phyloP scores from a whole-genome alignment of 768 basidiomycete genomes.

The Cystobasidium onofrii region DNA sequence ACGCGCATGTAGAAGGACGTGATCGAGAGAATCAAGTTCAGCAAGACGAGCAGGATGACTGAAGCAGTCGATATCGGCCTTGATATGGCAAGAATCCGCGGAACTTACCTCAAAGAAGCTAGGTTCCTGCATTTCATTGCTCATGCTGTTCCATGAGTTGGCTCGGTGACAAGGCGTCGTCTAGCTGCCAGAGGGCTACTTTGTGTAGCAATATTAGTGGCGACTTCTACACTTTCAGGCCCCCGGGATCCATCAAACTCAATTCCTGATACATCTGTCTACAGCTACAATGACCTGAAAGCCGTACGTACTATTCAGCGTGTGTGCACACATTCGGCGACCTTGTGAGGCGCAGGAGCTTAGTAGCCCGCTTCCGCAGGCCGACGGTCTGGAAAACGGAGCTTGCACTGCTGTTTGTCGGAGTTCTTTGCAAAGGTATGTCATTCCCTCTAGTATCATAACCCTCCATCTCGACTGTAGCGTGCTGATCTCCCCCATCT shows the following conservation, averaged over 20 bases:
- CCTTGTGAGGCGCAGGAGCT: background rate
- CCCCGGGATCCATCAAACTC: too few relatives aligned
- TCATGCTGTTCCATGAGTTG: background rate
- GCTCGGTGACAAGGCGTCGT: background rate
- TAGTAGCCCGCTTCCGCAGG: background rate
- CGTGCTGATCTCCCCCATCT: background rate
- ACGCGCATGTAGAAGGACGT: background rate
- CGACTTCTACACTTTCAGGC: background rate
- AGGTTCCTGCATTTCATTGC: background rate
- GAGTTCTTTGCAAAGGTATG: background rate
- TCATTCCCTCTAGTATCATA: background rate
- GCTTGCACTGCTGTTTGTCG: background rate
- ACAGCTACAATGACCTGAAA: too few relatives aligned
- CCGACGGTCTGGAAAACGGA: slow-evolving; percentile 15
- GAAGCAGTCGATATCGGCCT: background rate
- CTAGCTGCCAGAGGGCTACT: background rate
- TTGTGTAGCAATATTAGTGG: background rate
- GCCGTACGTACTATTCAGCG: background rate
- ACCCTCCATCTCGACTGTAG: background rate
- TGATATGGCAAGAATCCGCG: background rate
- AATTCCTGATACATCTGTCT: too few relatives aligned
- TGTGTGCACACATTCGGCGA: background rate
- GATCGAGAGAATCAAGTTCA: background rate
- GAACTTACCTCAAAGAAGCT: slow-evolving; percentile 1
- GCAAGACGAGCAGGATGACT: background rate